These are phyloP conservation scores for Pseudogymnoascus sp. DNA, from an alignment of 2,329 filamentous ascomycete genomes.

Conservation along the genomic window DNA sequence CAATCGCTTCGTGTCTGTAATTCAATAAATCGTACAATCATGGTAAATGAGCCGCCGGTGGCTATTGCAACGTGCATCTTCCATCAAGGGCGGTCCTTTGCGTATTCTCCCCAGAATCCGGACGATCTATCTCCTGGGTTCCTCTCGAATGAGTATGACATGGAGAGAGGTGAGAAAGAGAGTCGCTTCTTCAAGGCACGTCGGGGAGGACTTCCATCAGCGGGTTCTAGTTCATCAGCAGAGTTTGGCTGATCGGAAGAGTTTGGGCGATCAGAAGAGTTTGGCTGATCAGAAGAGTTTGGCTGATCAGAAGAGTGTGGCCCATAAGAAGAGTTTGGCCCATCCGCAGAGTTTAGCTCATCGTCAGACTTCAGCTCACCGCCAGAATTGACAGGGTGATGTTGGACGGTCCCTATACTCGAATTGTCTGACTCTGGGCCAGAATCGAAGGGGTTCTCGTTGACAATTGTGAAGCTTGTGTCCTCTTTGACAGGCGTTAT, in stretches of 20 bases:
- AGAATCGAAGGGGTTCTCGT: background rate
- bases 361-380: background rate
- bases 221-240: background rate
- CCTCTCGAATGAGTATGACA: background rate
- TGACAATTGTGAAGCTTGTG: background rate
- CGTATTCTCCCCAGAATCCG: background rate
- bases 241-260: background rate
- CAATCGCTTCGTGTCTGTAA: background rate
- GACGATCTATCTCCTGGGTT: background rate
- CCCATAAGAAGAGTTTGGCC: background rate
- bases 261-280: background rate
- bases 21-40: background rate
- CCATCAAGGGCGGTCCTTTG: background rate
- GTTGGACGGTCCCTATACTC: background rate
- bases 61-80: background rate
- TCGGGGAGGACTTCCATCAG: background rate
- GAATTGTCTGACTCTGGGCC: background rate
- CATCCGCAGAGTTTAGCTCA: background rate
- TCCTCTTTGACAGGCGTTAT: background rate
- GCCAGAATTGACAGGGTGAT: background rate
- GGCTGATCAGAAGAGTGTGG: background rate
- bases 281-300: background rate
- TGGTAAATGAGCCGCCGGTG: background rate
- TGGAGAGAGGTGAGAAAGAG: background rate
- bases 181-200: background rate